A percentile compares a stretch with the other conserved stretches of the same genome.
These are phyloP conservation scores for Leccinum subgranulosum DNA, from an alignment of 768 basidiomycete species.

Conservation along the genomic window DNA sequence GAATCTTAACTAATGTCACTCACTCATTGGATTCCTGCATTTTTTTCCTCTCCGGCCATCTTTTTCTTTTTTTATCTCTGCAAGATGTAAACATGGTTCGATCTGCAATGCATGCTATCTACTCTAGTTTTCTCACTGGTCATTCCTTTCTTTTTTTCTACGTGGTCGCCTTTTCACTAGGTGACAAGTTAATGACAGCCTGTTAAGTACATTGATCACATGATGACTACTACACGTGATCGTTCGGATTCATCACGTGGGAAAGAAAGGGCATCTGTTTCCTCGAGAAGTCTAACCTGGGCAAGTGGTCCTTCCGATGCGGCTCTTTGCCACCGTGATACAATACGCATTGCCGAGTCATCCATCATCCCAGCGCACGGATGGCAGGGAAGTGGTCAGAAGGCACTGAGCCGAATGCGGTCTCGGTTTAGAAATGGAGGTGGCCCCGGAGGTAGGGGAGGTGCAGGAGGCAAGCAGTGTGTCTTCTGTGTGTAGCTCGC, in stretches of 20 bases:
- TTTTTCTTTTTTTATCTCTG: slow-evolving; percentile 13
- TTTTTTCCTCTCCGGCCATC: not conserved
- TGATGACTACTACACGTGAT: slow-evolving; percentile 17
- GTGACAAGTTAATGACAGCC: slow-evolving; percentile 4
- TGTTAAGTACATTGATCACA: not conserved
- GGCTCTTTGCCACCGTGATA: not conserved
- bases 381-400: slow-evolving; percentile 1
- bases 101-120: slow-evolving; percentile 23
- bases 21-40: slow-evolving; percentile 16
- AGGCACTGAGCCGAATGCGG: not conserved
- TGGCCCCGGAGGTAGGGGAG: slow-evolving; percentile 6
- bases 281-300: slow-evolving; percentile 1
- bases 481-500: not conserved
- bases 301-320: slow-evolving; percentile 5
- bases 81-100: slow-evolving; percentile 25
- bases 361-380: not conserved
- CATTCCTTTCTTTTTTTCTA: slow-evolving; percentile 9
- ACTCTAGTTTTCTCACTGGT: not conserved
- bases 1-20: slow-evolving; percentile 30
- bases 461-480: slow-evolving; percentile 1
- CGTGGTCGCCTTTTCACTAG: slow-evolving; percentile 5
- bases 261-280: slow-evolving; percentile 4
- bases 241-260: slow-evolving; percentile 22
- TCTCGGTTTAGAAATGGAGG: not conserved
- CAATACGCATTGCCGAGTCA: not conserved